These are phyloP conservation scores for Mycena kentingensis DNA, from an alignment of 768 basidiomycete genomes.

Conservation along the genomic window DNA sequence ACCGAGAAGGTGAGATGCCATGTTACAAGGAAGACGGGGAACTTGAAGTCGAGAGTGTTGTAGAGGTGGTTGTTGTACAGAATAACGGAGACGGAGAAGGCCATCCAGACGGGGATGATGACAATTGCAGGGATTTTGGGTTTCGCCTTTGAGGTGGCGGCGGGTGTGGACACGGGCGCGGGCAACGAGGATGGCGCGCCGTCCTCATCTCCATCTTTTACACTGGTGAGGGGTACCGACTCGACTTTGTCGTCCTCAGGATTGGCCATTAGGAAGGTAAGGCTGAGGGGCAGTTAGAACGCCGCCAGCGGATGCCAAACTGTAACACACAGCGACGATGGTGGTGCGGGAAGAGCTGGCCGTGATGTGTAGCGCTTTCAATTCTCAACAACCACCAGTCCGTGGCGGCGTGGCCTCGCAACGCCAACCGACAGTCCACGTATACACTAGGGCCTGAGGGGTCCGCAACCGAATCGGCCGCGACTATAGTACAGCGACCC, in stretches of 20 bases:
- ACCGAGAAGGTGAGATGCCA: conserved; percentile 53
- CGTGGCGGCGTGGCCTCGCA: no score
- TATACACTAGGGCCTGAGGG: no score
- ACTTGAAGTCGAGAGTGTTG: conserved; percentile 81
- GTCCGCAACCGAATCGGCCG: no score
- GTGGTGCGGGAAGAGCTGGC: no score
- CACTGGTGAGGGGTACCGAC: conserved; percentile 7
- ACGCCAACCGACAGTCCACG: no score
- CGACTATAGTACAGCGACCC: no score
- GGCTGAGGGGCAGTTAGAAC: conserved; percentile 1
- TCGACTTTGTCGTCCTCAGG: conserved; percentile 14
- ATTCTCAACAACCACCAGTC: no score
- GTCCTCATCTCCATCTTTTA: conserved; percentile 11
- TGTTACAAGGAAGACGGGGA: conserved; percentile 91
- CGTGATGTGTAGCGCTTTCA: no score
- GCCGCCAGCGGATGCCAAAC: background rate
- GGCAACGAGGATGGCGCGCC: conserved; percentile 40
- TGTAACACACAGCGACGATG: conserved; percentile 1
- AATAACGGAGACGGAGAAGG: conserved; percentile 86
- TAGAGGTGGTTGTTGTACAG: conserved; percentile 94
- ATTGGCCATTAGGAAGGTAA: conserved; percentile 12
- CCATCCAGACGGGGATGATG: conserved; percentile 93
- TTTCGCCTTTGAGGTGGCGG: conserved; percentile 42
- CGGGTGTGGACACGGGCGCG: conserved; percentile 1
- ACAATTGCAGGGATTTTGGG: conserved; percentile 61